These are phyloP conservation scores for Kuraishia cidri DNA, from an alignment of 805 yeast species.

Conservation along the genomic window DNA sequence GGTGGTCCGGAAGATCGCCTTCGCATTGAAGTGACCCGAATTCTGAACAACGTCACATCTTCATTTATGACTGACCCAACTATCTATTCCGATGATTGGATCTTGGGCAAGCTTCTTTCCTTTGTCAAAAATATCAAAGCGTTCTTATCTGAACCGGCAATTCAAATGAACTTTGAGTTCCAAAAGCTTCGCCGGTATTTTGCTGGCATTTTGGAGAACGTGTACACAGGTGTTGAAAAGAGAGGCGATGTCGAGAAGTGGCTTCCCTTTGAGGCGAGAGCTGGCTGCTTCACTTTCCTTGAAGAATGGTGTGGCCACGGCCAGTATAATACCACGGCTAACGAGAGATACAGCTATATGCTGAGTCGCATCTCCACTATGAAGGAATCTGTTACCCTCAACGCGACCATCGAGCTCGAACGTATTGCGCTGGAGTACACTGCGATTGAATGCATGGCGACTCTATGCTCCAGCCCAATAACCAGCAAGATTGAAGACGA, in stretches of 20 bases:
- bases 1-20: constrained; percentile 28
- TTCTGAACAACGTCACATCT: constrained; percentile 60
- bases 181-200: constrained; percentile 78
- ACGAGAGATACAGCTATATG: constrained; percentile 58
- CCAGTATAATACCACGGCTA: constrained; percentile 45
- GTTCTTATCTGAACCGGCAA: constrained; percentile 35
- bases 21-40: constrained; percentile 72
- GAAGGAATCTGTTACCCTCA: constrained; percentile 39
- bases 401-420: constrained; percentile 77
- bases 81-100: constrained; percentile 58
- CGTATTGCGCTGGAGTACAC: constrained; percentile 59
- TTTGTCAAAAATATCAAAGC: constrained; percentile 55
- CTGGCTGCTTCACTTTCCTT: constrained; percentile 70
- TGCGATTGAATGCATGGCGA: constrained; percentile 78
- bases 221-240: constrained; percentile 47
- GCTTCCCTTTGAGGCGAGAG: constrained; percentile 82
- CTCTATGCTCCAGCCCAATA: constrained; percentile 69
- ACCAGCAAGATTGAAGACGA: constrained; percentile 31
- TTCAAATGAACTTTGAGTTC: constrained; percentile 60
- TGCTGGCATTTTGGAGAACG: constrained; percentile 71
- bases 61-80: constrained; percentile 43
- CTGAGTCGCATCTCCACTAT: constrained; percentile 25
- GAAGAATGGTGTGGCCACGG: constrained; percentile 97
- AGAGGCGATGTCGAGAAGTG: constrained; percentile 38
- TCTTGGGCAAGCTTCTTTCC: constrained; percentile 51